A percentile compares a stretch with the other conserved stretches of the same genome.
phyloP scores from a whole-genome alignment of 73 alveolate genomes.

The Effrenium voratum region DNA sequence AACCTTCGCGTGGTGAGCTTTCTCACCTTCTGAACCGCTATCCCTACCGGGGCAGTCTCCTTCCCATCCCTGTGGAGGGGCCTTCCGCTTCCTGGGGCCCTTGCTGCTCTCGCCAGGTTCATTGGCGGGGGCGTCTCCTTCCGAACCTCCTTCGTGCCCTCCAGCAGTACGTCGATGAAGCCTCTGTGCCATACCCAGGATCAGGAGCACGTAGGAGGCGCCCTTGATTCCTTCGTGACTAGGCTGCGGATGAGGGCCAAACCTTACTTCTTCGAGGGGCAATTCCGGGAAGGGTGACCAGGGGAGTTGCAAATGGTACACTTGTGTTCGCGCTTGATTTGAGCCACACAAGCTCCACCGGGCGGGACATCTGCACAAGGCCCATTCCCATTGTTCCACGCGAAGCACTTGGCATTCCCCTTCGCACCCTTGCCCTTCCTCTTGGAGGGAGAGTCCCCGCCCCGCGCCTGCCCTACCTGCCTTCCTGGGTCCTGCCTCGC shows the following conservation, averaged over 20 bases:
- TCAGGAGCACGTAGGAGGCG: no score
- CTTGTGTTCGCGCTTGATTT: not conserved
- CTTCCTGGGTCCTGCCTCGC: no score
- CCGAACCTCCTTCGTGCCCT: no score
- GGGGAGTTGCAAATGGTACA: constrained; percentile 7
- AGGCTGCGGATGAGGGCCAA: no score
- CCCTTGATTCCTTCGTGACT: no score
- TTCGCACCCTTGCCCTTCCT: not conserved
- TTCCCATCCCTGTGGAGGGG: not conserved
- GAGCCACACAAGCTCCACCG: not conserved
- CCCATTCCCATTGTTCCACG: constrained; percentile 26
- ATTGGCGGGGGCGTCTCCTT: not conserved
- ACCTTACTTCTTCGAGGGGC: not conserved
- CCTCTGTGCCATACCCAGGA: no score
- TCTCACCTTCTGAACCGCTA: not conserved
- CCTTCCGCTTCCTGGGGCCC: not conserved
- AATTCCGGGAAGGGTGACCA: not conserved
- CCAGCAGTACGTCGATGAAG: no score
- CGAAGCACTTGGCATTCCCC: not conserved
- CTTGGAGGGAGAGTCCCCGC: no score
- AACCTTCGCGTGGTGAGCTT: not conserved
- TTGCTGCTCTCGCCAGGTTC: not conserved
- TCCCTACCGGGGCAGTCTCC: not conserved
- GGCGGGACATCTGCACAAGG: constrained; percentile 12
- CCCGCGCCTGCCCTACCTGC: no score